Evolutionary conservation across 805 yeast genomes (phyloP), one percentile per base, ranked within the genome.

Genomic region (Wickerhamomyces rabaulensis): DNA sequence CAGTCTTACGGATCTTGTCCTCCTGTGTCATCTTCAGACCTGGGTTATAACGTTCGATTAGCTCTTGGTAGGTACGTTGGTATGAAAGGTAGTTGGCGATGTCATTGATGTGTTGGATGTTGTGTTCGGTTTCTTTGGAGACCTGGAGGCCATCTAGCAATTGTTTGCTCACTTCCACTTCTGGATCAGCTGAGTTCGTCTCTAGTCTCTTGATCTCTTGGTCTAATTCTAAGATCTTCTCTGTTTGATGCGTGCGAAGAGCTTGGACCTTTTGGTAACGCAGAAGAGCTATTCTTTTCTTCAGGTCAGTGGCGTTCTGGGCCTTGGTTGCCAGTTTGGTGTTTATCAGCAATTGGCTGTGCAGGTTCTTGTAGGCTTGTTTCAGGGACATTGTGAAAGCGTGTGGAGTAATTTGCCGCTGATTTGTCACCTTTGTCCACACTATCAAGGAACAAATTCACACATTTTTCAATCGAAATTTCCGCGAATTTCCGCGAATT

Each of bases 41-140:
- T 3, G 95, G 92, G 58, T 91, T 88, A 65, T 92, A 94, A 54
- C 95, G 75, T 54, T 86, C 94, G 39, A 91, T 70, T 41, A 92
- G 72, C 53, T 83, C 91, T 50, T 79, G 80, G 66, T 89, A 92
- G 12, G 73, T 79, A 52, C 94, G 73, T 64, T 92, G 97, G 51
- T 83, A 79, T 43, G 73, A 71, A 44, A 92, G 67, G 60, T 79
- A 92, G 9, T 73, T 68, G 5, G 78, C 68, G 13, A 86, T 74
- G 58, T 87, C 90, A n/a, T 62, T 54, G 41, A 84, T 65, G 56
- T 82, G 81, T 29, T 65, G 52, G 6, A 54, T 40, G 33, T 55
- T 58, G 40, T 57, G 60, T 9, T 43, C 41, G 8, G 50, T 39
- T 23, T 49, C 56, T 6, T 45, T 58, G 27, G 31, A 48, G 2